Evolutionary conservation across 2,329 filamentous ascomycete species (phyloP), one percentile per base, ranked within the genome.

Genomic region (Diaporthe australafricana): DNA sequence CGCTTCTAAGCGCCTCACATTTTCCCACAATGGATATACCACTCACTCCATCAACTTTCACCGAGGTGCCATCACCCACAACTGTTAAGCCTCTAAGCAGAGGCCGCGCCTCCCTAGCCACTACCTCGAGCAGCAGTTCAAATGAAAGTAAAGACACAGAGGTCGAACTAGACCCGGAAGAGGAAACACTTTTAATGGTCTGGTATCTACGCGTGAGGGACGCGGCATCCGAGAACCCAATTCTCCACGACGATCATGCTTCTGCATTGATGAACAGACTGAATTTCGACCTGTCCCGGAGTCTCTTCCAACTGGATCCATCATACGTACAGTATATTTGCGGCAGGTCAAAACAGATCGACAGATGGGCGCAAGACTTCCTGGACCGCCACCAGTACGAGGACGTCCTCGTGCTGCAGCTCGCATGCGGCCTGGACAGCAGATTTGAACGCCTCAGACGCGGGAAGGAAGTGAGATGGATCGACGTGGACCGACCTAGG

Each of bases 361-460:
- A 78, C 56, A 68, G 72, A 7, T 77, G 76, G 77, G 75, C 75
- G 38, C 68, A 74, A 48, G 56, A 53, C 8, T 78, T 77, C 67
- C 55, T 78, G 1, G 70, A 75, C 35, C 53, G 63, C 16, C 74
- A 77, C 12, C 45, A 70, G 17, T 71, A 56, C 16, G 74, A 75
- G 32, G 74, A 76, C 25, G 70, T 76, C 27, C 70, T 76, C 12
- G 76, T 78, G 12, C 70, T 78, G 2, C 76, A 78, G 40, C 74
- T 78, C 2, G 76, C 72, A 5, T 78, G 77, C 70, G 77, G 76
- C 6, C 70, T 78, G 22, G 76, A 78, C 55, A 72, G 73, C 32
- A 71, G 77, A 35, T 74, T 66, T 20, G 66, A 75, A 52, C 68
- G 77, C 2, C 65, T 78, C 3, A 32, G 52, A 20, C 53, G 47